Evolutionary conservation across 225 moss, liverwort and hornwort genomes (phyloP).

Genomic region (Pleurozium schreberi): DNA sequence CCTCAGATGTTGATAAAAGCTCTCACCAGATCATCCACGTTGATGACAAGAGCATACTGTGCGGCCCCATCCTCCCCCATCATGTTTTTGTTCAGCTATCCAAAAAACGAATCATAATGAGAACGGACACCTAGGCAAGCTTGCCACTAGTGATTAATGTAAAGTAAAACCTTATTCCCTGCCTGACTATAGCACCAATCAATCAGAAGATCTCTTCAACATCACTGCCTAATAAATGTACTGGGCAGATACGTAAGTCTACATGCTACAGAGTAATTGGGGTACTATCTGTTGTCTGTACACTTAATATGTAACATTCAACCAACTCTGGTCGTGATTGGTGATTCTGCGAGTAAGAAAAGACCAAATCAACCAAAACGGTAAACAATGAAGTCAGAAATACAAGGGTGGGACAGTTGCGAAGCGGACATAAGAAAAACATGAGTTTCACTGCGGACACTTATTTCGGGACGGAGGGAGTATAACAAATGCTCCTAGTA

Average conservation of each 20-base stretch:
- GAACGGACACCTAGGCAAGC: background rate
- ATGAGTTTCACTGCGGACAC: background rate
- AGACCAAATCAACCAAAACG: background rate
- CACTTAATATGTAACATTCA: background rate
- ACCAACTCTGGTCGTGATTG: background rate
- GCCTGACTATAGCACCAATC: background rate
- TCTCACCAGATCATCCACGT: conserved; percentile 76
- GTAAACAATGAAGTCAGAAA: background rate
- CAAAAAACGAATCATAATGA: conserved; percentile 1
- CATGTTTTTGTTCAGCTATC: conserved; percentile 74
- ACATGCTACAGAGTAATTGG: background rate
- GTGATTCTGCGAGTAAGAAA: background rate
- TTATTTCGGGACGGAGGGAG: background rate
- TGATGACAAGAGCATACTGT: conserved; percentile 54
- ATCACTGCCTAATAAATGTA: background rate
- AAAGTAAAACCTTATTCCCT: background rate
- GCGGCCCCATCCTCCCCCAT: conserved; percentile 46
- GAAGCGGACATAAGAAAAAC: background rate
- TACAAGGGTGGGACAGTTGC: background rate
- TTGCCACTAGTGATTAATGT: background rate
- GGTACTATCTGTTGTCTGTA: background rate
- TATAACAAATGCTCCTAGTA: background rate
- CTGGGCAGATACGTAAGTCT: background rate
- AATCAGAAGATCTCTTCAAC: background rate
- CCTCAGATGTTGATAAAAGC: background rate